Percentiles rank a stretch among this genome's conserved stretches.
Evolutionary conservation across 176 grass and related monocot genomes (phyloP).

Genomic region (Zoysia pacifica): DNA sequence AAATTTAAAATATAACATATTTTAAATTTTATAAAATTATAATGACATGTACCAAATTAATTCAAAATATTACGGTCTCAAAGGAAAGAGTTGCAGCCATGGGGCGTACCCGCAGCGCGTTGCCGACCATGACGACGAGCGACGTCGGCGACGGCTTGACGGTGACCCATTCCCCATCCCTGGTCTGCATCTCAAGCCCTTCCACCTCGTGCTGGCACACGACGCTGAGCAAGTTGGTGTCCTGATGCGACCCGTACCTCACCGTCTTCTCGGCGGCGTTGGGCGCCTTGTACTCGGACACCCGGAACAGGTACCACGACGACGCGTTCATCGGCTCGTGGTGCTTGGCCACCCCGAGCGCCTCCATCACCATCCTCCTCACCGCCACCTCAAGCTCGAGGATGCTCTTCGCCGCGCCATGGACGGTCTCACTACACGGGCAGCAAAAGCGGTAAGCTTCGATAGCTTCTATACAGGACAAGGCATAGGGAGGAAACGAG

Average conservation of each 20-base stretch:
- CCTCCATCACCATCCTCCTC: conserved; percentile 66
- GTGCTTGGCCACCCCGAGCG: conserved; percentile 51
- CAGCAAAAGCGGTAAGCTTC: neutral
- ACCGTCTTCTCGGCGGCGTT: conserved; percentile 32
- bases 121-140: conserved; percentile 69
- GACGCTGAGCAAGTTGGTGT: conserved; percentile 60
- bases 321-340: conserved; percentile 36
- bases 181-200: conserved; percentile 68
- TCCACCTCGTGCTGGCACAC: conserved; percentile 66
- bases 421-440: conserved; percentile 25
- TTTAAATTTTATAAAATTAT: no score
- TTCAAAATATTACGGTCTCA: neutral
- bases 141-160: conserved; percentile 52
- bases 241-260: conserved; percentile 48
- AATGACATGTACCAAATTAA: no score
- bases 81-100: neutral
- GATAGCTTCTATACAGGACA: neutral
- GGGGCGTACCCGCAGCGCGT: conserved; percentile 54
- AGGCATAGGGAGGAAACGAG: neutral
- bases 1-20: no score
- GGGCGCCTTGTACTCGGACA: conserved; percentile 59
- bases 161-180: conserved; percentile 55
- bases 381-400: conserved; percentile 48
- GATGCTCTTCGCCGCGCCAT: conserved; percentile 9
- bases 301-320: conserved; percentile 46